phyloP scores from a whole-genome alignment of 2,329 filamentous ascomycete species.

The Proliferodiscus dingleyae region DNA sequence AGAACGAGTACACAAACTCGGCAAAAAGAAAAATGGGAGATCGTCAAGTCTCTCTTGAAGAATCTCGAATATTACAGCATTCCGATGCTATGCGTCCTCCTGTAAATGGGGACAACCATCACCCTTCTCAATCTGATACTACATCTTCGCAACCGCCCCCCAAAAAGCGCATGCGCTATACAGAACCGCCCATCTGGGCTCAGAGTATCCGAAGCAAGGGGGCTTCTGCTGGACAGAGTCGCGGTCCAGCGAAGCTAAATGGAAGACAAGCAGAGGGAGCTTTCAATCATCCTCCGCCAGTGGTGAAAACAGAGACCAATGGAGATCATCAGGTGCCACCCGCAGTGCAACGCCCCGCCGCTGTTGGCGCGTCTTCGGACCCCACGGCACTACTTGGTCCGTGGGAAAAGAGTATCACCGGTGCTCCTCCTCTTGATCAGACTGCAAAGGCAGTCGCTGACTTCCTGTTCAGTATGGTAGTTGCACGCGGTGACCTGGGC shows the following conservation, averaged over 20 bases:
- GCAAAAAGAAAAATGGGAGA: slow-evolving; percentile 29
- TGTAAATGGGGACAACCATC: slow-evolving; percentile 21
- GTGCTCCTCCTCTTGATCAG: slow-evolving; percentile 67
- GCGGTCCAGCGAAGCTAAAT: slow-evolving; percentile 31
- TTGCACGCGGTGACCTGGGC: slow-evolving; percentile 60
- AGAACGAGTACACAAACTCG: slow-evolving; percentile 18
- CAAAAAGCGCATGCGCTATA: slow-evolving; percentile 45
- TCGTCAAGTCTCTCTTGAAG: slow-evolving; percentile 19
- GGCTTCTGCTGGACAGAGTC: not conserved
- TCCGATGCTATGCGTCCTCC: slow-evolving; percentile 14
- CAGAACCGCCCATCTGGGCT: slow-evolving; percentile 47
- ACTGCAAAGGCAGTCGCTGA: slow-evolving; percentile 73
- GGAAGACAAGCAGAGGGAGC: slow-evolving; percentile 19
- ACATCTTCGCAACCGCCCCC: slow-evolving; percentile 36
- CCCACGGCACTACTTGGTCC: slow-evolving; percentile 39
- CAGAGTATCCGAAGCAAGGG: slow-evolving; percentile 23
- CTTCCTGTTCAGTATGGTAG: slow-evolving; percentile 69
- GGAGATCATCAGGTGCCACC: slow-evolving; percentile 20
- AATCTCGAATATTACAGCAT: slow-evolving; percentile 13
- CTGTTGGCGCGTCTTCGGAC: slow-evolving; percentile 8
- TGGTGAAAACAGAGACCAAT: slow-evolving; percentile 25
- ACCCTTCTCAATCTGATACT: slow-evolving; percentile 9
- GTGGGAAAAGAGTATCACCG: slow-evolving; percentile 66
- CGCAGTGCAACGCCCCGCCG: slow-evolving; percentile 5
- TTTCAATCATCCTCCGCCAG: slow-evolving; percentile 6